Evolutionary conservation across 225 moss, liverwort and hornwort species (phyloP).

Genomic region (Physcomitrellopsis africana): DNA sequence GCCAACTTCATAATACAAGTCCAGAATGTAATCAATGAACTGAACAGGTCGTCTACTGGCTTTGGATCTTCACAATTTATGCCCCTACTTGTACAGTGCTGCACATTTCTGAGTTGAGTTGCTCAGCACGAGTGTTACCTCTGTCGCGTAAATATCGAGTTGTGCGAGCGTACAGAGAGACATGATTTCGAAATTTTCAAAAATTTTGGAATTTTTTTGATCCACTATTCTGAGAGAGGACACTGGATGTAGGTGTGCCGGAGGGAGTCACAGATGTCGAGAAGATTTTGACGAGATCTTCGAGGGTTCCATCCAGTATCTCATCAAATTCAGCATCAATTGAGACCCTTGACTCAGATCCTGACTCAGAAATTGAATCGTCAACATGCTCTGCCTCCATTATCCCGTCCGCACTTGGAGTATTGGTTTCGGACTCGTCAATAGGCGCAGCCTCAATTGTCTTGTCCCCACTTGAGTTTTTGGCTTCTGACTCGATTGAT

Average conservation of each 20-base stretch:
- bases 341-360: conserved; percentile 46
- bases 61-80: conserved; percentile 8
- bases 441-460: not conserved
- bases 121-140: not conserved
- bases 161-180: not conserved
- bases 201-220: conserved; percentile 32
- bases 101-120: conserved; percentile 12
- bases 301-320: conserved; percentile 64
- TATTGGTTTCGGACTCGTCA: conserved; percentile 21
- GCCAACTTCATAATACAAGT: conserved; percentile 16
- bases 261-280: conserved; percentile 55
- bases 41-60: conserved; percentile 6
- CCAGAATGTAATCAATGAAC: conserved; percentile 14
- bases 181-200: conserved; percentile 5
- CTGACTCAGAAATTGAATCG: conserved; percentile 42
- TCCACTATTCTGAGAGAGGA: conserved; percentile 41
- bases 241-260: conserved; percentile 52
- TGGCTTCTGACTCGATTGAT: conserved; percentile 35
- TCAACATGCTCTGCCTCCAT: conserved; percentile 13
- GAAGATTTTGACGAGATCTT: conserved; percentile 59
- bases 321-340: conserved; percentile 62
- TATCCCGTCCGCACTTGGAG: conserved; percentile 6
- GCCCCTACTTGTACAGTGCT: conserved; percentile 11
- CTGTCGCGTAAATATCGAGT: not conserved
- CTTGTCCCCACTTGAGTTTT: conserved; percentile 1